Conservation (phyloP, 176 grass and related monocot species). For the Musa itinerans region DNA sequence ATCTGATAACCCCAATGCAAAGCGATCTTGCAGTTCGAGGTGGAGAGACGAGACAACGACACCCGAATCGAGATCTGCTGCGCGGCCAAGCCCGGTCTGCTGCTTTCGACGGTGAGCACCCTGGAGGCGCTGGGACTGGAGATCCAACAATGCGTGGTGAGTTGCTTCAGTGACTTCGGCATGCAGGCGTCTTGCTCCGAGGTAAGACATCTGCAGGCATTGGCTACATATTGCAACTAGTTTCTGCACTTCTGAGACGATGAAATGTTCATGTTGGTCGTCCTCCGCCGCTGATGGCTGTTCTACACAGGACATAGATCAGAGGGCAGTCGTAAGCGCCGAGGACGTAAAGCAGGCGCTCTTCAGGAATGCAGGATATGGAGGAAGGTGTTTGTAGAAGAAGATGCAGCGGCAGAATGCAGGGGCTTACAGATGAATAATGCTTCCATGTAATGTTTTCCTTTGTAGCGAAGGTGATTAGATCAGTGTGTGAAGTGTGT, state of each 20-base stretch:
- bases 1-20: background rate
- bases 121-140: slow-evolving; percentile 77
- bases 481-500: too few species aligned
- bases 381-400: slow-evolving; percentile 5
- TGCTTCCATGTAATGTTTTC: too few species aligned
- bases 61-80: slow-evolving; percentile 92
- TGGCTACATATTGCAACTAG: too few species aligned
- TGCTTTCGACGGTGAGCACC: slow-evolving; percentile 80
- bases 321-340: background rate
- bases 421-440: too few species aligned
- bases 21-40: slow-evolving; percentile 48
- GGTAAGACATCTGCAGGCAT: slow-evolving; percentile 18
- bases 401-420: too few species aligned
- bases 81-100: slow-evolving; percentile 71
- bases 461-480: too few species aligned
- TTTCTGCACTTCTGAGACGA: too few species aligned
- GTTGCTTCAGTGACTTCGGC: slow-evolving; percentile 97
- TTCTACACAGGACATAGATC: background rate
- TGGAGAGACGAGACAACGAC: slow-evolving; percentile 64
- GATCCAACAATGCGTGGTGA: slow-evolving; percentile 93
- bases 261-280: too few species aligned
- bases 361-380: slow-evolving; percentile 8
- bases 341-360: slow-evolving; percentile 9
- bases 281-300: too few species aligned
- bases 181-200: slow-evolving; percentile 97